phyloP scores from a whole-genome alignment of 106 monocot species.

The Chionographis japonica region DNA sequence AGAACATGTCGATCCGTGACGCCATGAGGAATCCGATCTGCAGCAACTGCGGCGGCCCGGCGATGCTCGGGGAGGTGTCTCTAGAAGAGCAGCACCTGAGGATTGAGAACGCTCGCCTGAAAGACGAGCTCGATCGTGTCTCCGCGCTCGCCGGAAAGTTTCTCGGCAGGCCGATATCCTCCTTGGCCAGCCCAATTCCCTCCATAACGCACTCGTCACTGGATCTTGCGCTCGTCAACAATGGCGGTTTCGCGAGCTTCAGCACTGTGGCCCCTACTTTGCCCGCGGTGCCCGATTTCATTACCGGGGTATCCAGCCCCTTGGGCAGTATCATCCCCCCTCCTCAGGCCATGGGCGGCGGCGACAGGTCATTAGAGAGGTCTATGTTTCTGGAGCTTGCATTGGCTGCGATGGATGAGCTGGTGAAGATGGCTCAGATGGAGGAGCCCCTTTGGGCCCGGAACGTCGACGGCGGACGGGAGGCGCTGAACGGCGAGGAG shows the following conservation, averaged over 20 bases:
- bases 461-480: slow-evolving; percentile 19
- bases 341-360: neutral
- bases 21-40: slow-evolving; percentile 67
- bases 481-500: slow-evolving; percentile 44
- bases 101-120: slow-evolving; percentile 69
- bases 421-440: slow-evolving; percentile 61
- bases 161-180: slow-evolving; percentile 43
- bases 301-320: slow-evolving; percentile 2
- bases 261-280: slow-evolving; percentile 19
- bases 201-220: slow-evolving; percentile 24
- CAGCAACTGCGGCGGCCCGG: slow-evolving; percentile 54
- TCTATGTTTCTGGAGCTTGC: slow-evolving; percentile 53
- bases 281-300: slow-evolving; percentile 15
- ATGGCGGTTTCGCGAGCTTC: slow-evolving; percentile 25
- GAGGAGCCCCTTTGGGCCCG: slow-evolving; percentile 65
- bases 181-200: slow-evolving; percentile 8
- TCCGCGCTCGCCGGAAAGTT: slow-evolving; percentile 50
- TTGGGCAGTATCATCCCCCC: slow-evolving; percentile 3
- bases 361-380: slow-evolving; percentile 29
- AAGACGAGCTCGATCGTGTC: slow-evolving; percentile 74
- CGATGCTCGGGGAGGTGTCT: slow-evolving; percentile 50
- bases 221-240: slow-evolving; percentile 35
- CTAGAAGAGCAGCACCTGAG: slow-evolving; percentile 67
- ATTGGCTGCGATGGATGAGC: slow-evolving; percentile 67
- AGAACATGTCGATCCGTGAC: slow-evolving; percentile 56